Percentiles rank a stretch among this genome's conserved stretches.
phyloP scores from a whole-genome alignment of 2,329 filamentous ascomycete genomes.

The Ploettnerulaceae sp. region DNA sequence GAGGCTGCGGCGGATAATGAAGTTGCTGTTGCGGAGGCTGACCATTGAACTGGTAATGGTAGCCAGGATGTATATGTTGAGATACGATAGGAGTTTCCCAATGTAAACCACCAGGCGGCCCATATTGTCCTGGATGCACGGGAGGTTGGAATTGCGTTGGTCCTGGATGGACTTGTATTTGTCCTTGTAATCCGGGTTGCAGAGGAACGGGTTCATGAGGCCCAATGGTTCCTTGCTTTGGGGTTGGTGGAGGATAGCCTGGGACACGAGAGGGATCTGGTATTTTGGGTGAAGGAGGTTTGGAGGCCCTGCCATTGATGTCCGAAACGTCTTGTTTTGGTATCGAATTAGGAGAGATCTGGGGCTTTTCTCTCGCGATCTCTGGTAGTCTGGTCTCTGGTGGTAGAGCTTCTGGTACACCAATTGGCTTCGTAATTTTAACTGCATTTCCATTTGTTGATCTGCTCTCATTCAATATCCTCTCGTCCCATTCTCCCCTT shows the following conservation, averaged over 20 bases:
- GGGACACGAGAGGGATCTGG: conserved; percentile 16
- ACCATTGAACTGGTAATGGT: conserved; percentile 1
- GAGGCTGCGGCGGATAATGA: conserved; percentile 13
- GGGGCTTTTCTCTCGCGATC: conserved; percentile 9
- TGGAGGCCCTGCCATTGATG: conserved; percentile 24
- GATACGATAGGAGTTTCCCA: conserved; percentile 29
- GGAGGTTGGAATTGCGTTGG: neutral
- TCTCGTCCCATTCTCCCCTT: conserved; percentile 49
- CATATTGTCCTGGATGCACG: neutral
- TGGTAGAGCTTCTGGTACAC: conserved; percentile 12
- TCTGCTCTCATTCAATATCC: conserved; percentile 27
- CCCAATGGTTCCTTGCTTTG: conserved; percentile 22
- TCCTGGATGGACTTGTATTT: neutral
- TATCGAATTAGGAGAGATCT: conserved; percentile 15
- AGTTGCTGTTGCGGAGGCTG: conserved; percentile 10
- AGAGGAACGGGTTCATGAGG: conserved; percentile 27
- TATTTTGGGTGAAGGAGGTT: conserved; percentile 13
- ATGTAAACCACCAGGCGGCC: neutral
- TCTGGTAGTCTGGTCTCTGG: conserved; percentile 9
- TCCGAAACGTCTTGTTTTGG: conserved; percentile 21
- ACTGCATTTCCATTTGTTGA: conserved; percentile 14
- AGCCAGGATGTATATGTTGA: neutral
- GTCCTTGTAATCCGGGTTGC: conserved; percentile 17
- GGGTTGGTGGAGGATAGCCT: conserved; percentile 12
- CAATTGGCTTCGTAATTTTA: conserved; percentile 19